Evolutionary conservation across 1,284 basidiomycete species (phyloP).

Genomic region (Cutaneotrichosporon sp.): DNA sequence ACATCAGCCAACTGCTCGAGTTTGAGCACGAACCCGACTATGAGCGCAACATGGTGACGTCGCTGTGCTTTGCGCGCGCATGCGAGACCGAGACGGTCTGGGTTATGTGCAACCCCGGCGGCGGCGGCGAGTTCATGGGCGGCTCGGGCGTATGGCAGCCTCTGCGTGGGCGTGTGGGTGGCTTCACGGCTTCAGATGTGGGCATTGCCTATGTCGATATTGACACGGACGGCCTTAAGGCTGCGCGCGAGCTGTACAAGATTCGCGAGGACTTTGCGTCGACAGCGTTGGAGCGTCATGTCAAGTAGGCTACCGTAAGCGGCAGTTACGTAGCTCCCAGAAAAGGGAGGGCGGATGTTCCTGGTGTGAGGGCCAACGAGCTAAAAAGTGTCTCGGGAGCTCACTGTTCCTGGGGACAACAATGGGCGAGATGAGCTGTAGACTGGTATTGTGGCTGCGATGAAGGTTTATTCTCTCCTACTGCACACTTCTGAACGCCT

Average conservation of each 20-base stretch:
- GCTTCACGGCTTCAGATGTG: constrained; percentile 13
- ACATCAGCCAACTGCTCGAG: constrained; percentile 9
- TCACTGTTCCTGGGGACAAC: no score
- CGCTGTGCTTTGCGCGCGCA: constrained; percentile 39
- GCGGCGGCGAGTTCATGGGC: constrained; percentile 42
- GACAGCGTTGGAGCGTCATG: neutral
- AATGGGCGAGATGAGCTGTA: no score
- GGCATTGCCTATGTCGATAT: constrained; percentile 34
- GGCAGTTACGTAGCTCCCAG: neutral
- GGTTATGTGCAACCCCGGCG: constrained; percentile 50
- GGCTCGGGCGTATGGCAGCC: constrained; percentile 29
- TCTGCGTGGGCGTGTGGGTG: constrained; percentile 13
- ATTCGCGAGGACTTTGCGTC: constrained; percentile 36
- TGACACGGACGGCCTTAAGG: constrained; percentile 36
- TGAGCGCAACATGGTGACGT: constrained; percentile 35
- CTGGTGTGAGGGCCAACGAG: neutral
- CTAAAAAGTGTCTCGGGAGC: no score
- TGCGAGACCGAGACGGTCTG: constrained; percentile 50
- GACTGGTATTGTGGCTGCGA: no score
- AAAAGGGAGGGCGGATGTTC: neutral
- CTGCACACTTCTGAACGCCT: no score
- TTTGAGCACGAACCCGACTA: constrained; percentile 33
- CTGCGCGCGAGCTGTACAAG: constrained; percentile 41
- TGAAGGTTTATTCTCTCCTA: no score
- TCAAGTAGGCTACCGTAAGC: neutral